phyloP scores from a whole-genome alignment of 2,329 filamentous ascomycete genomes.

The Leptodontidium sp. region DNA sequence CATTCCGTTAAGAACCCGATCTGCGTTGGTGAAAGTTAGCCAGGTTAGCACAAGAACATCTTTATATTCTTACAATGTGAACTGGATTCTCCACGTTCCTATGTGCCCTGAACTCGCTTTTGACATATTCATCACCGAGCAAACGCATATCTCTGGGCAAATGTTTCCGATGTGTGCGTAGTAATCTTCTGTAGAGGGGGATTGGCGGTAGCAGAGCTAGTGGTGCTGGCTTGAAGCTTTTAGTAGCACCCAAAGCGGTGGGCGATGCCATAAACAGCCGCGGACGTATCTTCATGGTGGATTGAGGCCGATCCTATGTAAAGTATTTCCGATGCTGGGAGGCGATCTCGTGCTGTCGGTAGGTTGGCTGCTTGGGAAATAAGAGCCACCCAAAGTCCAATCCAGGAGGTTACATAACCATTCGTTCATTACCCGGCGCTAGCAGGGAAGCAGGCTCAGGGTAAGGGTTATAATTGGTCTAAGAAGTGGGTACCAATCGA shows the following conservation, averaged over 20 bases:
- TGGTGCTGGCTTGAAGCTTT: slow-evolving; percentile 40
- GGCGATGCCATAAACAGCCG: slow-evolving; percentile 41
- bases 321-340: no score
- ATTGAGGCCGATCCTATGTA: neutral
- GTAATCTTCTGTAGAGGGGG: slow-evolving; percentile 84
- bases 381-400: no score
- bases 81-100: slow-evolving; percentile 85
- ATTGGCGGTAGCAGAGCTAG: slow-evolving; percentile 56
- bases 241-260: slow-evolving; percentile 36
- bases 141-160: slow-evolving; percentile 78
- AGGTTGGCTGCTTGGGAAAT: no score
- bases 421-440: no score
- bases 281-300: slow-evolving; percentile 39
- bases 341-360: no score
- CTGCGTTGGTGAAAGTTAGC: slow-evolving; percentile 54
- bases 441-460: no score
- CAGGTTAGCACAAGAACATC: neutral
- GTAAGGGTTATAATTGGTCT: no score
- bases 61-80: slow-evolving; percentile 73
- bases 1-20: slow-evolving; percentile 96
- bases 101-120: slow-evolving; percentile 89
- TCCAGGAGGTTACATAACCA: no score
- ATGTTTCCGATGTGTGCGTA: slow-evolving; percentile 85
- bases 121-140: slow-evolving; percentile 92
- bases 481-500: no score